Percentiles rank a stretch among this genome's conserved stretches.
These are phyloP conservation scores for Phytophthora colocasiae DNA, from an alignment of 352 stramenopile species.

Conservation along the genomic window DNA sequence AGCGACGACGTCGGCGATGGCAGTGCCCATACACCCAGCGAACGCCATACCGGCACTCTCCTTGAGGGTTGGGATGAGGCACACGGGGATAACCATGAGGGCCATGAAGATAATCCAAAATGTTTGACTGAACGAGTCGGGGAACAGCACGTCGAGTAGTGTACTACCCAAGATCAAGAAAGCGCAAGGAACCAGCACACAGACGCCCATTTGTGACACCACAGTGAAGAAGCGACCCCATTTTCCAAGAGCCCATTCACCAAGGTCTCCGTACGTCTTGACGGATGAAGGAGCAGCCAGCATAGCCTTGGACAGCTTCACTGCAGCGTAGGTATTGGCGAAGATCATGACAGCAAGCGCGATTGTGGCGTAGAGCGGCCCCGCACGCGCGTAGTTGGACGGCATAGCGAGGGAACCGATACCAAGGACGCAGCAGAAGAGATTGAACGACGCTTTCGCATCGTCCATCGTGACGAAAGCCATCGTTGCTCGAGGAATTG, in stretches of 20 bases:
- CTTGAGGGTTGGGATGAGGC: constrained; percentile 27
- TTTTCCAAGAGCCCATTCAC: constrained; percentile 23
- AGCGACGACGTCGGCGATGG: constrained; percentile 25
- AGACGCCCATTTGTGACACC: constrained; percentile 27
- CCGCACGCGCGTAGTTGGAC: constrained; percentile 23
- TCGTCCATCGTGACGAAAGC: constrained; percentile 18
- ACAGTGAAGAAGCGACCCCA: constrained; percentile 27
- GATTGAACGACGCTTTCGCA: constrained; percentile 19
- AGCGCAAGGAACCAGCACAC: constrained; percentile 15
- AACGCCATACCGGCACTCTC: constrained; percentile 26
- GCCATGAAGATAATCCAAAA: constrained; percentile 36
- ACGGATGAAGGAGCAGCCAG: constrained; percentile 25
- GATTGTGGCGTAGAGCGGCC: constrained; percentile 20
- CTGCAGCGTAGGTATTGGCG: constrained; percentile 20
- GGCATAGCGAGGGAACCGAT: constrained; percentile 30
- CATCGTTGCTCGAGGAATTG: neutral
- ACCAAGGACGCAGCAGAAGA: constrained; percentile 25
- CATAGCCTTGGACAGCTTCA: constrained; percentile 25
- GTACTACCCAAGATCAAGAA: constrained; percentile 27
- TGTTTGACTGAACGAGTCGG: constrained; percentile 21
- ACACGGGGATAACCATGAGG: constrained; percentile 23
- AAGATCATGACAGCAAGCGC: constrained; percentile 27
- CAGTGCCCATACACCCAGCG: constrained; percentile 25
- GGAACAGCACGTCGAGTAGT: constrained; percentile 27
- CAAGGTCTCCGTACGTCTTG: constrained; percentile 21